Base-by-base conservation (phyloP, 2,329 filamentous ascomycete species). In the Aspergillus spinulosporus region DNA sequence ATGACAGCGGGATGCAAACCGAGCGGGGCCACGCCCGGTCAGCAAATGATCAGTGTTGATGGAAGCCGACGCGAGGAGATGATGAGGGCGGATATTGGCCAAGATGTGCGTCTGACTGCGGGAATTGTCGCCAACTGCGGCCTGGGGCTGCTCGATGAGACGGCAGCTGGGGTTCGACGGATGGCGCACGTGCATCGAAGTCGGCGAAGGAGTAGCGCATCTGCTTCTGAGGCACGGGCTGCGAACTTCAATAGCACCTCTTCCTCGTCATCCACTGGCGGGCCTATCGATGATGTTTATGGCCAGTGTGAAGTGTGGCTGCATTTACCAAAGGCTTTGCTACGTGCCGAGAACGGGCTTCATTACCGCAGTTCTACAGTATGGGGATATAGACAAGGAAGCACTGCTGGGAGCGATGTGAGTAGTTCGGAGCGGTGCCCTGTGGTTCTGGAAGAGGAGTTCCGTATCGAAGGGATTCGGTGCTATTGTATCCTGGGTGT, bases 401-500 rank as follows among this genome's bases (percentile, higher is more conserved):
- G 62, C 32, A 67, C 59, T 5, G 55, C 37, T 39, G 52, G 29
- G 4, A 15, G 49, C 31, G 60, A 59, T 34, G 26, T 29, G 15
- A 26, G 8, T 49, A 52, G 59, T 48, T 63, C 66, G 8, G 59
- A 61, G 29, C 64, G 67, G 29, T 64, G 62, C 34, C 63, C 66
- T 15, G 62, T 70, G 36, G 64, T 70, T 4, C 45, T 74, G 59
- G 68, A 72, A 47, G 70, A 76, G 54, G 71, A 74, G 55, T 75
- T 76, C 56, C 66, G 67, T 1, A 72, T 80, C 58, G 72, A 76
- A 37, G 72, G 72, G 1, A 74, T 80, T 48, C 68, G 74, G 26
- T 76, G 74, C 59, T 68, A 74, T 46, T 78, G 76, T 62, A 76
- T 82, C 31, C 71, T 82, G 56, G 80, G 80, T 1, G 78, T 82